Base-by-base conservation (phyloP, 192 early-diverging fungal species). In the Backusella tarrabulga region DNA sequence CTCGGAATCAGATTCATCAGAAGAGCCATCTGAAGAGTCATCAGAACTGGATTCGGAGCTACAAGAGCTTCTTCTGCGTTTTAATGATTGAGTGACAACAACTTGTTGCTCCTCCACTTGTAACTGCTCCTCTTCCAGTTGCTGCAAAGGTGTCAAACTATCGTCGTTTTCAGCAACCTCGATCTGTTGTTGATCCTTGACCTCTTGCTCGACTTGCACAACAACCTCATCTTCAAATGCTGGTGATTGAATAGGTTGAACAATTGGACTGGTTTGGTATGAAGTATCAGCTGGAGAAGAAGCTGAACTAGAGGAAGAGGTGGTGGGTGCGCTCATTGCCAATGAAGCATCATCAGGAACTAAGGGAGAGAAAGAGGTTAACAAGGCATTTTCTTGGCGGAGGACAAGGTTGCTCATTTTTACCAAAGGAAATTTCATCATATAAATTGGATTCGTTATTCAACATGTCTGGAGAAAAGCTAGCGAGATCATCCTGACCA, bases 391-490 rank as follows among this genome's bases (percentile, higher is more conserved):
- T 44, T 44, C 42, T 44, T 44, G 42, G 15, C 14, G 42, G 42
- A 44, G 12, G 11, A 40, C 38, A 40, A 12, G 38, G 38, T 40
- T 40, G 38, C 38, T 40, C 38, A 40, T 3, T 63, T 34, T 34
- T 71, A 81, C 80, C 80, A 77, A 75, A 83, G 34, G 82, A 75
- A 38, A 83, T 38, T 75, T 83, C 82, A 78, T 83, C 82, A 72
- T 83, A 83, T 0, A 83, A 68, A 12, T 35, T 50, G 21, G 70
- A 23, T 32, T 56, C 44, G 32, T 68, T 56, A 56, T 56, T 56
- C 21, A 56, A 56, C 15, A 69, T 40, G 9, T 69, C 68, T 44
- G 41, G 23, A 44, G 40, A 29, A 52, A 72, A 67, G 29, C 54
- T 17, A 3, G 54, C n/a, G 36, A 83, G 44, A 1, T 75, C 63